Percentiles rank a stretch among this genome's conserved stretches.
Evolutionary conservation across 257 asterid genomes (phyloP).

Genomic region (Solanum ossicruentum): DNA sequence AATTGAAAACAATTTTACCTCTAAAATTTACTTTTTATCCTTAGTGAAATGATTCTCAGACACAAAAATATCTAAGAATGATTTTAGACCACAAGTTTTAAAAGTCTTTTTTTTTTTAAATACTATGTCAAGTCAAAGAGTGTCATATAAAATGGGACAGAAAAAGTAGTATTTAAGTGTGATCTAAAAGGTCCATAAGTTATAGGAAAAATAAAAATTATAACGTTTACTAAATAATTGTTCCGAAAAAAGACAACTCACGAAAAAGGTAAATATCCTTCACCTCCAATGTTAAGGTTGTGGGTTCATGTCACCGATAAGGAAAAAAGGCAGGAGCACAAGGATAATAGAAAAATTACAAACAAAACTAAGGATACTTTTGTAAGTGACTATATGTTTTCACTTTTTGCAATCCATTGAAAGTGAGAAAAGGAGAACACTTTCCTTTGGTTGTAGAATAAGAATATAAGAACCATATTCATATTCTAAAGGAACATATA

Average conservation of each 20-base stretch:
- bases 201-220: not conserved
- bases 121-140: too few species aligned
- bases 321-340: not conserved
- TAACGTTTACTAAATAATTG: not conserved
- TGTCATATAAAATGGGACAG: too few species aligned
- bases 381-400: not conserved
- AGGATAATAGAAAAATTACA: not conserved
- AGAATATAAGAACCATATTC: slow-evolving; percentile 1
- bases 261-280: not conserved
- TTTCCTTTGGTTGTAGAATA: not conserved
- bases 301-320: rapidly evolving
- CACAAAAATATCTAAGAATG: too few species aligned
- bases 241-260: not conserved
- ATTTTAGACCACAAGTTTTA: too few species aligned
- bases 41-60: too few species aligned
- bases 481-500: not conserved
- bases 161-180: too few species aligned
- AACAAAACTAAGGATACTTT: not conserved
- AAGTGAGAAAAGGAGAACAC: not conserved
- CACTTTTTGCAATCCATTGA: not conserved
- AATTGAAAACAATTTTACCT: too few species aligned
- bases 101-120: too few species aligned
- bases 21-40: too few species aligned
- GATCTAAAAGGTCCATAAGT: not conserved
- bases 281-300: not conserved